Percentiles rank a stretch among this genome's conserved stretches.
These are phyloP conservation scores for Manihot esculenta DNA, from an alignment of 441 rosid species.

Conservation along the genomic window DNA sequence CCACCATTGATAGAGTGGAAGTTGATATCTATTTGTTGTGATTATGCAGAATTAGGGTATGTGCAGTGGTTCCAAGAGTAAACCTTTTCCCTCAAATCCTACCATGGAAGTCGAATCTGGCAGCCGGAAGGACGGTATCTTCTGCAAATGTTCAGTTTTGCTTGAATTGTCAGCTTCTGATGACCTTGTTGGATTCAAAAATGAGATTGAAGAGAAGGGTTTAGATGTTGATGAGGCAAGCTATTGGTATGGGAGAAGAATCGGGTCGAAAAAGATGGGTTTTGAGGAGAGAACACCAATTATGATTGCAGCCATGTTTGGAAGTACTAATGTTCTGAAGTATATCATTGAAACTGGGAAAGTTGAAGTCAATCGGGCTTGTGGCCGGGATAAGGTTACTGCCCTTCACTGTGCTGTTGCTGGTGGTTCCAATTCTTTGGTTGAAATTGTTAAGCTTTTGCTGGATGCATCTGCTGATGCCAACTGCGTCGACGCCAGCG, in stretches of 20 bases:
- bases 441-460: constrained; percentile 61
- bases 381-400: constrained; percentile 66
- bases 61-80: constrained; percentile 51
- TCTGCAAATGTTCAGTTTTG: constrained; percentile 41
- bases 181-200: constrained; percentile 52
- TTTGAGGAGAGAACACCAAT: constrained; percentile 78
- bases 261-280: constrained; percentile 82
- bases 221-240: constrained; percentile 52
- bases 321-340: constrained; percentile 56
- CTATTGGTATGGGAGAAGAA: constrained; percentile 76
- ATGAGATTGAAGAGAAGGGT: constrained; percentile 52
- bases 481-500: constrained; percentile 48
- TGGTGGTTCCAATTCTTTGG: constrained; percentile 52
- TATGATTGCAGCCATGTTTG: constrained; percentile 78
- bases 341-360: constrained; percentile 51
- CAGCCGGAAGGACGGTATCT: constrained; percentile 31
- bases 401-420: constrained; percentile 91
- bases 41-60: constrained; percentile 48
- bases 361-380: constrained; percentile 59
- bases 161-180: constrained; percentile 84
- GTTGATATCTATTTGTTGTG: neutral
- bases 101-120: constrained; percentile 47
- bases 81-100: constrained; percentile 32
- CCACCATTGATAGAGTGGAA: neutral
- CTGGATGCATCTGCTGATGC: constrained; percentile 66